A percentile compares a stretch with the other conserved stretches of the same genome.
phyloP scores from a whole-genome alignment of 1,139 yeast species.

The Suhomyces atakaporum region DNA sequence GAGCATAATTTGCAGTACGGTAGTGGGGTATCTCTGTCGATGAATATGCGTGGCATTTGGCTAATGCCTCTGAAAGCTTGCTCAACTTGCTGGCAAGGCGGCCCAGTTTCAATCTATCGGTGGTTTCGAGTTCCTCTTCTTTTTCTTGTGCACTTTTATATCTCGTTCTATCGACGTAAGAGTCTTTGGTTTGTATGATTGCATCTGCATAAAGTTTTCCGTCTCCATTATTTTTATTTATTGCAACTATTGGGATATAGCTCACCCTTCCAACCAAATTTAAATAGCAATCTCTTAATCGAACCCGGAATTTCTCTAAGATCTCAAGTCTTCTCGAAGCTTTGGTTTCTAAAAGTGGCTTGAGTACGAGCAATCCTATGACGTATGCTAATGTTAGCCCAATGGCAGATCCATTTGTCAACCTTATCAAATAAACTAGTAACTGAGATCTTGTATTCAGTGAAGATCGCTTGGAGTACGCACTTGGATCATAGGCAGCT shows the following conservation, averaged over 20 bases:
- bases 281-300: conserved; percentile 41
- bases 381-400: conserved; percentile 33
- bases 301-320: conserved; percentile 35
- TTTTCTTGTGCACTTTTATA: conserved; percentile 14
- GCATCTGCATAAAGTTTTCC: conserved; percentile 45
- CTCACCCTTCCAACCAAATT: conserved; percentile 38
- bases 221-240: conserved; percentile 31
- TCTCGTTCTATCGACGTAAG: conserved; percentile 20
- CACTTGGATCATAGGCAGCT: conserved; percentile 39
- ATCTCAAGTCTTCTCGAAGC: conserved; percentile 36
- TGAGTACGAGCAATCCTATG: conserved; percentile 34
- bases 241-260: conserved; percentile 44
- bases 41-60: conserved; percentile 32
- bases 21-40: conserved; percentile 39
- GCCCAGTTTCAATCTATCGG: conserved; percentile 31
- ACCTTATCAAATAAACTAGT: conserved; percentile 30
- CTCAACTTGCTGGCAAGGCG: conserved; percentile 27
- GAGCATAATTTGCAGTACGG: conserved; percentile 27
- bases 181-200: conserved; percentile 38
- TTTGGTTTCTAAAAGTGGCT: conserved; percentile 39
- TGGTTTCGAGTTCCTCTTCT: conserved; percentile 20
- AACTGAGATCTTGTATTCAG: conserved; percentile 28
- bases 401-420: conserved; percentile 42
- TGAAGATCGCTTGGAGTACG: conserved; percentile 17
- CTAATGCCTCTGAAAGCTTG: conserved; percentile 26